Evolutionary conservation across 768 basidiomycete species (phyloP), one percentile per base, ranked within the genome.

Genomic region (Termitomyces sp.): DNA sequence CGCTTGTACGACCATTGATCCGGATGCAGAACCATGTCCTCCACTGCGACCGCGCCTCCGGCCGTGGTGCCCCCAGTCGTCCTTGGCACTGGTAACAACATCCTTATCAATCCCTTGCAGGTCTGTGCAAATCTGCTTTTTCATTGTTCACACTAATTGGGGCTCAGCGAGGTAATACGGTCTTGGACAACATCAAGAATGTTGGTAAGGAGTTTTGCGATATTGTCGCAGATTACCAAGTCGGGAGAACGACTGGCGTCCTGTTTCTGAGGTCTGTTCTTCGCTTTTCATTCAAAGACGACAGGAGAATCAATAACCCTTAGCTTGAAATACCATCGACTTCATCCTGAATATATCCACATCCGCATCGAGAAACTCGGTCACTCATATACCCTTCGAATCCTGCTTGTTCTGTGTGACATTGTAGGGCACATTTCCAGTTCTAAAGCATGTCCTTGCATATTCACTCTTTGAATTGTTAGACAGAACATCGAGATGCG

Each of bases 281-380:
- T 29, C 40, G 52, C 40, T 62, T 31, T 43, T 40, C 51, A 42
- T 62, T 29, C 36, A 58, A 32, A 49, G 25, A 40, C 51, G 1
- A 15, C 29, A 29, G 12, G 37, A 20, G 10, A 20, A 56, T 50
- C 25, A 60, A 60, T 17, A 17, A 25, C 9, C 9, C 37, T 20
- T 62, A 98, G 97, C 70, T 72, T 98, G 65, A 91, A 87, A 69
- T 98, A 98, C 67, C 96, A 98, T 69, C 90, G 96, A 55, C 83
- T 99, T 14, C 97, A 98, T 73, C 97, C 97, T 14, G 97, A 98
- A 73, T 99, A 99, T 71, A 88, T 99, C 60, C 92, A 94, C 71
- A 83, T 84, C 55, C 88, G 97, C 12, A 94, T 99, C 61, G 90
- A 94, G 68, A 89, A 87, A 66, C 85, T 99, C 20, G 91, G 89